Evolutionary conservation across 805 yeast species (phyloP).

Genomic region (Jamesozyma hellenica): DNA sequence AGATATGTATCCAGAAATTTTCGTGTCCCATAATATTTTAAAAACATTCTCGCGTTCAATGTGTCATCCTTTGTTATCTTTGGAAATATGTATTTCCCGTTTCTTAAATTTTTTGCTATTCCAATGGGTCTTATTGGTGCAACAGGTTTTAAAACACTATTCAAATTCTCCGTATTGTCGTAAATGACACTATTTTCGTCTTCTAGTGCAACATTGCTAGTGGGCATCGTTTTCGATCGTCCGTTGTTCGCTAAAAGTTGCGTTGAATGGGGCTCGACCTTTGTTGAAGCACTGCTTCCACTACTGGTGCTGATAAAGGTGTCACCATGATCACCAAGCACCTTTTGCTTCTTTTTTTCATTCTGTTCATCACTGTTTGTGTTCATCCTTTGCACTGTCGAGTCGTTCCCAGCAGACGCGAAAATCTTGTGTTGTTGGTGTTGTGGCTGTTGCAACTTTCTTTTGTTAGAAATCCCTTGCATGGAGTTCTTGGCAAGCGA

Average conservation of each 20-base stretch:
- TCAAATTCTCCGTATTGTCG: too few species aligned
- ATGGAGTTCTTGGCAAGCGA: too few species aligned
- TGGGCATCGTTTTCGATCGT: too few species aligned
- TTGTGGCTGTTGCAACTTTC: too few species aligned
- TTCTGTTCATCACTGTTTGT: not conserved
- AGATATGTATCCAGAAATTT: slow-evolving; percentile 51
- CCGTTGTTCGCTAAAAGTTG: too few species aligned
- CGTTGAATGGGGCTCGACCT: too few species aligned
- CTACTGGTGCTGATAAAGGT: too few species aligned
- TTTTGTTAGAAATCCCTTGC: too few species aligned
- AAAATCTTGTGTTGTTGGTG: not conserved
- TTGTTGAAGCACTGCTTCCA: too few species aligned
- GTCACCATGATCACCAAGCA: not conserved
- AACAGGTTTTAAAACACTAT: slow-evolving; percentile 10
- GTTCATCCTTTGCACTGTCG: not conserved
- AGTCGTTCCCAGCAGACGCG: not conserved
- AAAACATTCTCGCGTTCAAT: slow-evolving; percentile 38
- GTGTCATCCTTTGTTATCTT: slow-evolving; percentile 35
- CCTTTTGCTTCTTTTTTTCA: not conserved
- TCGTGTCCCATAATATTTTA: slow-evolving; percentile 52
- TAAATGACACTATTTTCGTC: too few species aligned
- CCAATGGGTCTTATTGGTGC: slow-evolving; percentile 10
- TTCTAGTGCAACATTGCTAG: too few species aligned
- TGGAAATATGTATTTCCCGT: slow-evolving; percentile 31
- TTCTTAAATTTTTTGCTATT: slow-evolving; percentile 18